Percentiles rank a stretch among this genome's conserved stretches.
Conservation (phyloP, 2,329 filamentous ascomycete genomes). For the Fusarium sp. region DNA sequence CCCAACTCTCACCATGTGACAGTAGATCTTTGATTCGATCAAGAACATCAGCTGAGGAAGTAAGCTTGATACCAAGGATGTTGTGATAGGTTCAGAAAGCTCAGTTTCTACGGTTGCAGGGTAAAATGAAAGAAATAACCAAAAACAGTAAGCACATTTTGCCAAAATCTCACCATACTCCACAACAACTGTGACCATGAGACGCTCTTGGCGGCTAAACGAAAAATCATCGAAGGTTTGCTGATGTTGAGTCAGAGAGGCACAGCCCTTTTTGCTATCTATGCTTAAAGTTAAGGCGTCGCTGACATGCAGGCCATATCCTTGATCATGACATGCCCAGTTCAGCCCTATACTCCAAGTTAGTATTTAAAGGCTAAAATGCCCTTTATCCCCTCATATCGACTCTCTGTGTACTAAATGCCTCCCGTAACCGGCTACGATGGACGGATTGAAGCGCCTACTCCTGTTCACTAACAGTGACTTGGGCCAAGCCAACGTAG, state of each 20-base stretch:
- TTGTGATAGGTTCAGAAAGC: no score
- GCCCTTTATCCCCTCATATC: neutral
- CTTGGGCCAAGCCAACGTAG: neutral
- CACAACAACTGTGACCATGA: neutral
- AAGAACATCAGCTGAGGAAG: neutral
- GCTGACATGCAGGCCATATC: neutral
- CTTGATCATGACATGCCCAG: neutral
- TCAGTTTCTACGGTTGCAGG: neutral
- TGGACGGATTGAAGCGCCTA: rapidly evolving
- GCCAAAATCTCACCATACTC: neutral
- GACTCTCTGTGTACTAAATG: no score
- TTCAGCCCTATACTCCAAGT: neutral
- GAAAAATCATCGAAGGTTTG: neutral
- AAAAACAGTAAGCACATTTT: neutral
- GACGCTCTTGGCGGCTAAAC: neutral
- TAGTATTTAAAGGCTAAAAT: neutral
- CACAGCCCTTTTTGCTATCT: neutral
- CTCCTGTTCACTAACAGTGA: neutral
- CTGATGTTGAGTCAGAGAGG: neutral
- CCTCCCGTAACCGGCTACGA: rapidly evolving
- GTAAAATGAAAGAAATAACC: neutral
- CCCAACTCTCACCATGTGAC: neutral
- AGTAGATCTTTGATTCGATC: no score
- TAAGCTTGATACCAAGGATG: neutral
- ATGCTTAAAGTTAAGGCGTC: neutral